These are phyloP conservation scores for Dipteronia dyeriana DNA, from an alignment of 345 rosid genomes.

Conservation along the genomic window DNA sequence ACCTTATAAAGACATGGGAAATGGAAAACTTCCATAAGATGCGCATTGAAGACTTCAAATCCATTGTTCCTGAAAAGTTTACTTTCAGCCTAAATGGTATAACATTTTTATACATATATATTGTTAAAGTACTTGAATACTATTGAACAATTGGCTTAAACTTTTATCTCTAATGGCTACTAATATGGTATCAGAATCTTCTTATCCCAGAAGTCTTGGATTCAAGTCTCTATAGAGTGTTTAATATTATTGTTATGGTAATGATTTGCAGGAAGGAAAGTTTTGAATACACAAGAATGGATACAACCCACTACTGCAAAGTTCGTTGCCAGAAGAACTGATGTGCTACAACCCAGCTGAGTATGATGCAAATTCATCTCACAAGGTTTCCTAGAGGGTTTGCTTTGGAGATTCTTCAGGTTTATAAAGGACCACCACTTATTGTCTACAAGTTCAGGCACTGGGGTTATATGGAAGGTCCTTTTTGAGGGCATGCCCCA, in stretches of 20 bases:
- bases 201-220: no score
- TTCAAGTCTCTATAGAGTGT: no score
- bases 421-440: constrained; percentile 56
- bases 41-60: constrained; percentile 6
- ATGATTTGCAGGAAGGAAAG: constrained; percentile 12
- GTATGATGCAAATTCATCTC: constrained; percentile 38
- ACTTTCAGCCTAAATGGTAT: constrained; percentile 16
- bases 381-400: constrained; percentile 58
- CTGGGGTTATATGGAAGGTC: constrained; percentile 78
- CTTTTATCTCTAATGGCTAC: no score
- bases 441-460: constrained; percentile 70
- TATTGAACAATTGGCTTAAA: no score
- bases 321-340: constrained; percentile 45
- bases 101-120: no score
- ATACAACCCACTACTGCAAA: constrained; percentile 53
- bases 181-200: no score
- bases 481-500: constrained; percentile 59
- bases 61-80: constrained; percentile 8
- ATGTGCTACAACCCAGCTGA: constrained; percentile 34
- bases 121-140: no score
- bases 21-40: constrained; percentile 21
- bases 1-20: constrained; percentile 21
- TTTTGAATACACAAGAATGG: constrained; percentile 18
- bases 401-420: constrained; percentile 57
- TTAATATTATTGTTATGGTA: neutral